These are phyloP conservation scores for Cordyceps fumosorosea DNA, from an alignment of 2,329 filamentous ascomycete genomes.

Conservation along the genomic window DNA sequence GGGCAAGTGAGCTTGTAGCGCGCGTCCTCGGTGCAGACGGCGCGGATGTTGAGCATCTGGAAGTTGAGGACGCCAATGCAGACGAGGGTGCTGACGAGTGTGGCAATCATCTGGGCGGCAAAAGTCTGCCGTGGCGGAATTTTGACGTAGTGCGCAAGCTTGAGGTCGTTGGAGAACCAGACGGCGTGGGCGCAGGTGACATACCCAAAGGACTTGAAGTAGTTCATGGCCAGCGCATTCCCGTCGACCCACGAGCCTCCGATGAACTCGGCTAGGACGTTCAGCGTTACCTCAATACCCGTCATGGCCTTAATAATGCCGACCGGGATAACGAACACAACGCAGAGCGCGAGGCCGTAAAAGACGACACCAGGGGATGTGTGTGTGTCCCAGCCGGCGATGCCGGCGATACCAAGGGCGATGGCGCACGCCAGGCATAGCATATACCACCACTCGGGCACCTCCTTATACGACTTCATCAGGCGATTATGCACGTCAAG, in stretches of 20 bases:
- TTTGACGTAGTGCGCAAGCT: conserved; percentile 51
- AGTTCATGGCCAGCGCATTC: conserved; percentile 47
- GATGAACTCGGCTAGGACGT: conserved; percentile 48
- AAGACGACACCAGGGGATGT: conserved; percentile 46
- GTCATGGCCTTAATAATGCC: conserved; percentile 49
- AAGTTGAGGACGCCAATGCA: conserved; percentile 43
- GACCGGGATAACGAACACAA: conserved; percentile 45
- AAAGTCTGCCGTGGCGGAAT: conserved; percentile 56
- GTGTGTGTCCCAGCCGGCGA: conserved; percentile 43
- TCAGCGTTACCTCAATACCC: conserved; percentile 44
- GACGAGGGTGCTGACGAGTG: conserved; percentile 45
- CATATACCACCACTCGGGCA: conserved; percentile 50
- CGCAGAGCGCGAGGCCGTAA: conserved; percentile 42
- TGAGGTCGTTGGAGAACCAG: conserved; percentile 42
- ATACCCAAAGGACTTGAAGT: conserved; percentile 47
- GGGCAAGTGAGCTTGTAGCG: conserved; percentile 45
- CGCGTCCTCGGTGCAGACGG: conserved; percentile 42
- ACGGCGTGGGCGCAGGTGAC: conserved; percentile 46
- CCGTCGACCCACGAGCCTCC: conserved; percentile 44
- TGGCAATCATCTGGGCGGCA: conserved; percentile 51
- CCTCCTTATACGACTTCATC: conserved; percentile 41
- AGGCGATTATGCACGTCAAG: conserved; percentile 43
- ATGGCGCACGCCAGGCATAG: conserved; percentile 36
- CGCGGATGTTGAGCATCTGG: conserved; percentile 41
- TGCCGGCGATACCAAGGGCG: conserved; percentile 38